phyloP scores from a whole-genome alignment of 495 filamentous ascomycete genomes.

The Penicillium subrubescens region DNA sequence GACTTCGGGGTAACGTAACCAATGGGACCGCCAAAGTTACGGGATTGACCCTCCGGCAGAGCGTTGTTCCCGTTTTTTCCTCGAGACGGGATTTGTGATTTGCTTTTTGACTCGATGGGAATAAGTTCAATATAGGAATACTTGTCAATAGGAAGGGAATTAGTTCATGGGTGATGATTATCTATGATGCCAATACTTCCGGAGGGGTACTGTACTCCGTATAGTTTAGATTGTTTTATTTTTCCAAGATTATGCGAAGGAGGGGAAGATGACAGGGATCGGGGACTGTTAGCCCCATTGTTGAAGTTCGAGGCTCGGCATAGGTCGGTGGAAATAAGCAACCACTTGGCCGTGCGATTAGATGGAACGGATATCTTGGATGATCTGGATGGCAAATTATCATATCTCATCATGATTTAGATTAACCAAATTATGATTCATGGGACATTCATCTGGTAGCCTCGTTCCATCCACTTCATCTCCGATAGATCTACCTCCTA shows the following conservation, averaged over 20 bases:
- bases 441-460: neutral
- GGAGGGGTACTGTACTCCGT: neutral
- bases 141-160: neutral
- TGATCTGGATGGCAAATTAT: neutral
- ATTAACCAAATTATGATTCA: neutral
- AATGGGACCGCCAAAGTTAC: neutral
- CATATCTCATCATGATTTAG: neutral
- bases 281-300: neutral
- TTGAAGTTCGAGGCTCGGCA: neutral
- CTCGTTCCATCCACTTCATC: neutral
- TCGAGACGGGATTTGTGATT: neutral
- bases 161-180: neutral
- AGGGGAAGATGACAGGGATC: constrained; percentile 3
- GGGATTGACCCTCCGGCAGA: constrained; percentile 6
- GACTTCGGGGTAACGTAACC: neutral
- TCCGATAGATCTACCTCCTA: neutral
- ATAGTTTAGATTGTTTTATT: neutral
- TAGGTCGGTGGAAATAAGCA: constrained; percentile 3
- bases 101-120: neutral
- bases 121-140: neutral
- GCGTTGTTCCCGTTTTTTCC: constrained; percentile 5
- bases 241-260: constrained; percentile 1
- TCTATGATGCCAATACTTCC: neutral
- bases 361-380: neutral
- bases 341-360: neutral